phyloP scores from a whole-genome alignment of 208 protist genomes.

The Trypanosoma scelopori region DNA sequence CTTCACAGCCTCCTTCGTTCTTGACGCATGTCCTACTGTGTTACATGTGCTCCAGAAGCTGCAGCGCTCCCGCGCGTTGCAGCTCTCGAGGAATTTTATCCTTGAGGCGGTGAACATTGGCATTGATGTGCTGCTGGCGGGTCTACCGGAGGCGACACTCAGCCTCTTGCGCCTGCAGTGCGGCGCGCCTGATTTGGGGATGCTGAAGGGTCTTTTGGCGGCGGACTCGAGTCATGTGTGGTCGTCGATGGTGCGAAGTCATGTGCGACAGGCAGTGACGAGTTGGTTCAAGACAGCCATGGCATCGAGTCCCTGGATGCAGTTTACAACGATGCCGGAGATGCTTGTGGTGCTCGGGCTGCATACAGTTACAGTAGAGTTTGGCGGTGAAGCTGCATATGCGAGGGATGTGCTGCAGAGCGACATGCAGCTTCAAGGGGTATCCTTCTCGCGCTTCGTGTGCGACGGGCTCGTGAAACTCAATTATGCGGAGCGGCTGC shows the following conservation, averaged over 20 bases:
- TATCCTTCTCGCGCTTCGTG: slow-evolving; percentile 57
- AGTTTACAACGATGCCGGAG: slow-evolving; percentile 56
- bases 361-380: slow-evolving; percentile 29
- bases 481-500: slow-evolving; percentile 53
- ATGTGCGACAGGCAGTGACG: slow-evolving; percentile 34
- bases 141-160: slow-evolving; percentile 37
- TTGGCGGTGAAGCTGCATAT: slow-evolving; percentile 29
- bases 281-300: slow-evolving; percentile 12
- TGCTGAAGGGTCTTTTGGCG: slow-evolving; percentile 38
- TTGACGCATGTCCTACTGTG: slow-evolving; percentile 20
- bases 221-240: slow-evolving; percentile 45
- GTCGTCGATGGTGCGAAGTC: slow-evolving; percentile 37
- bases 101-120: slow-evolving; percentile 46
- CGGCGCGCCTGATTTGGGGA: slow-evolving; percentile 36
- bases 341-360: slow-evolving; percentile 61
- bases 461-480: slow-evolving; percentile 66
- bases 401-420: slow-evolving; percentile 52
- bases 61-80: slow-evolving; percentile 6
- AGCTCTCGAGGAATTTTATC: slow-evolving; percentile 36
- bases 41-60: slow-evolving; percentile 42
- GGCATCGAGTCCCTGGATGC: slow-evolving; percentile 18
- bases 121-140: slow-evolving; percentile 39
- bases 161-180: slow-evolving; percentile 51
- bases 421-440: slow-evolving; percentile 20
- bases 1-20: slow-evolving; percentile 38